A percentile compares a stretch with the other conserved stretches of the same genome.
Conservation (phyloP, 257 asterid species). For the Nicotiana tomentosiformis region DNA sequence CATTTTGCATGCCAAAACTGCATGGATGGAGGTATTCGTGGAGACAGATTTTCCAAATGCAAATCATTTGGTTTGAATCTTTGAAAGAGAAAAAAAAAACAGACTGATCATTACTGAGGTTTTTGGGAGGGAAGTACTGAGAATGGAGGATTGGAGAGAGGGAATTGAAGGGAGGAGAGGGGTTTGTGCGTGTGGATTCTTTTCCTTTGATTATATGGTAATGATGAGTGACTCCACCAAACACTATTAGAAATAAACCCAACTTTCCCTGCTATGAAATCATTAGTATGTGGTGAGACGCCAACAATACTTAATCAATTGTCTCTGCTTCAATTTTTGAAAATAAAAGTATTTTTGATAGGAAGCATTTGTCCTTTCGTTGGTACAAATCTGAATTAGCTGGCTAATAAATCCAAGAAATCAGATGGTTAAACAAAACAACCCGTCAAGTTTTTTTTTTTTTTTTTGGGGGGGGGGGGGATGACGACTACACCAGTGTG, state of each 20-base stretch:
- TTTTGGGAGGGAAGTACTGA: constrained; percentile 13
- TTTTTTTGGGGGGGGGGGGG: no score
- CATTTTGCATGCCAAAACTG: constrained; percentile 33
- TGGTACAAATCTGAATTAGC: no score
- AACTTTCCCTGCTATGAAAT: background rate
- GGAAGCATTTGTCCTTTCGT: no score
- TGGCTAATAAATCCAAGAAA: no score
- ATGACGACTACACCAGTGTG: no score
- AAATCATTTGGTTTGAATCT: constrained; percentile 46
- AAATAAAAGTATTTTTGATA: no score
- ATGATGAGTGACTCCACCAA: constrained; percentile 42
- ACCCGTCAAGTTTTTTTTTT: no score
- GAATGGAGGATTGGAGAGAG: background rate
- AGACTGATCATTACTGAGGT: background rate
- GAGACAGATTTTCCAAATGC: constrained; percentile 47
- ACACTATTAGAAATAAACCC: background rate
- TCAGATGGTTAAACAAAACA: no score
- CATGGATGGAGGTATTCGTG: constrained; percentile 16
- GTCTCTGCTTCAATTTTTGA: no score
- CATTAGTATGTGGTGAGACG: no score
- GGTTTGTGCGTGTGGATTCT: constrained; percentile 18
- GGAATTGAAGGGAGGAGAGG: background rate
- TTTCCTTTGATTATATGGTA: constrained; percentile 35
- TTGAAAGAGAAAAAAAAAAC: constrained; percentile 11
- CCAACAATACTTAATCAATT: no score